These are phyloP conservation scores for Canna indica DNA, from an alignment of 176 grass and related monocot genomes.

Conservation along the genomic window DNA sequence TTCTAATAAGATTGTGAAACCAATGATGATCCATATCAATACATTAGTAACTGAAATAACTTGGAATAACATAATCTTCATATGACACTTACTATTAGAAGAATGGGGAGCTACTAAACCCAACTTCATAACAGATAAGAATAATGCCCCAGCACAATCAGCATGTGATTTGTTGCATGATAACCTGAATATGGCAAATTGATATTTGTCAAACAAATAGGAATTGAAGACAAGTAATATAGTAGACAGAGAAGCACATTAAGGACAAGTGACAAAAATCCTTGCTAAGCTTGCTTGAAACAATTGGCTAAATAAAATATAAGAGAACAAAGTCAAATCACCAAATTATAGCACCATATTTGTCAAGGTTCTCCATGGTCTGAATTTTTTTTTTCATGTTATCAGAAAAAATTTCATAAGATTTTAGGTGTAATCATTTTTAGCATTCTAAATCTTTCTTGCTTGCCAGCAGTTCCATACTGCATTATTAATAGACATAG, in stretches of 20 bases:
- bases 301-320: background rate
- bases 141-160: constrained; percentile 78
- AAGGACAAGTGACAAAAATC: background rate
- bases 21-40: background rate
- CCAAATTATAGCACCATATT: background rate
- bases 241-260: background rate
- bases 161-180: constrained; percentile 69
- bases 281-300: background rate
- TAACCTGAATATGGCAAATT: constrained; percentile 45
- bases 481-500: background rate
- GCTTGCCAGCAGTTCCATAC: background rate
- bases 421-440: too few relatives aligned
- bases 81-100: constrained; percentile 36
- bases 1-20: background rate
- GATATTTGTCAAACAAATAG: background rate
- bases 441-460: too few relatives aligned
- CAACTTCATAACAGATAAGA: constrained; percentile 59
- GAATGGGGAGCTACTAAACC: constrained; percentile 50
- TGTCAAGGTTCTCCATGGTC: background rate
- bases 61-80: background rate
- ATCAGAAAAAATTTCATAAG: too few relatives aligned
- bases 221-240: constrained; percentile 1
- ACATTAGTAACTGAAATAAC: background rate
- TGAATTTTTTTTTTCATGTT: too few relatives aligned
- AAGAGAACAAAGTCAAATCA: background rate